Base-by-base conservation (phyloP, 441 rosid species). In the Arabidopsis hybrid region DNA sequence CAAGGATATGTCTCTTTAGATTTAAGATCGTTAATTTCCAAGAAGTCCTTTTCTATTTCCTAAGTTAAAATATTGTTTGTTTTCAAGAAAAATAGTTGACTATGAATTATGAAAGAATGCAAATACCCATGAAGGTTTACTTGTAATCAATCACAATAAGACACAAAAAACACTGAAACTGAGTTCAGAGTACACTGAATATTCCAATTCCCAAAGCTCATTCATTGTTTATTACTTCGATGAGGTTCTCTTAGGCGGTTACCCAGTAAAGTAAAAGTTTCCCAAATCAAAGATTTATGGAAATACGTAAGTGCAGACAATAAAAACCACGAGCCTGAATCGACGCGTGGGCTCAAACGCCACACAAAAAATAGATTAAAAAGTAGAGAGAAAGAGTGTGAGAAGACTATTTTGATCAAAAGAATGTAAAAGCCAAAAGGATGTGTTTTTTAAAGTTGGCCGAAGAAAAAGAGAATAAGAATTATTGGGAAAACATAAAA, bases 141-240 rank as follows among this genome's bases (percentile, higher is more conserved):
- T 75, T 68, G 69, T 68, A 74, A 43, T 59, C 49, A 74, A 43
- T 59, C 49, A 60, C 39, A 61, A 40, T 2, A 13, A 50, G 62
- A 16, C 39, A 14, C 2, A 11, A 46, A 29, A 68, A 61, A 61
- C 64, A 53, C 16, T 75, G 79, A 68, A 52, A 60, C 26, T 60
- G 21, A 16, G 16, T 43, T 42, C 1, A 16, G 39, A 18, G 8
- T 12, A 42, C 46, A 42, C 3, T n/a, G 13, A 17, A 67, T 43
- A 36, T 64, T 53, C 53, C 65, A 62, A 36, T 61, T 69, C 74
- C 74, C 74, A 62, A 75, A 60, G 71, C 67, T n/a, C n/a, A n/a
- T n/a, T 17, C 7, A n/a, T 1, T 34, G 65, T 69, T 69, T 57
- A 76, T 42, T 42, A 16, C 18, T 55, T 75, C 16, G 21, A 63